These are phyloP conservation scores for Yamadazyma scolyti DNA, from an alignment of 805 yeast genomes.

Conservation along the genomic window DNA sequence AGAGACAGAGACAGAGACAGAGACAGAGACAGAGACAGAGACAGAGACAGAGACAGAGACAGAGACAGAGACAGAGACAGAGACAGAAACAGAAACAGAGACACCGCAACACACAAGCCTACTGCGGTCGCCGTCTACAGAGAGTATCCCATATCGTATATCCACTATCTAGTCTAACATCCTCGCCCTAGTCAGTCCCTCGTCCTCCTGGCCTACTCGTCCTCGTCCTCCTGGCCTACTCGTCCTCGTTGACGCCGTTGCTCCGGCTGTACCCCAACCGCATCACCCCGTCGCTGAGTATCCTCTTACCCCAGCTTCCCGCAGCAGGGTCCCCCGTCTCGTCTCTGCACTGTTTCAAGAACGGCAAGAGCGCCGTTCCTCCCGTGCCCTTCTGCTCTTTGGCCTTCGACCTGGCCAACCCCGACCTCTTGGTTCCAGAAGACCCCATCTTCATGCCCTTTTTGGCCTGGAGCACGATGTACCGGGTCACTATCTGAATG, in stretches of 20 bases:
- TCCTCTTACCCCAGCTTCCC: slow-evolving; percentile 83
- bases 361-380: slow-evolving; percentile 87
- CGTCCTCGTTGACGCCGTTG: slow-evolving; percentile 41
- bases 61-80: no score
- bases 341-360: slow-evolving; percentile 91
- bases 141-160: neutral
- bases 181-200: neutral
- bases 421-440: slow-evolving; percentile 60
- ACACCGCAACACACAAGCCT: no score
- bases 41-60: no score
- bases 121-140: no score
- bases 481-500: slow-evolving; percentile 87
- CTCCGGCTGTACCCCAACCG: slow-evolving; percentile 34
- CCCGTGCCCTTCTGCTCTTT: slow-evolving; percentile 82
- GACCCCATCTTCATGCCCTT: slow-evolving; percentile 51
- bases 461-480: slow-evolving; percentile 76
- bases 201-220: no score
- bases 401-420: slow-evolving; percentile 49
- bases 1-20: no score
- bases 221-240: no score
- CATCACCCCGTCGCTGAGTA: slow-evolving; percentile 55
- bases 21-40: no score
- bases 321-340: slow-evolving; percentile 95
- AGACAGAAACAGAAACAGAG: no score
- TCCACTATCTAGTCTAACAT: neutral